Evolutionary conservation across 2,329 filamentous ascomycete genomes (phyloP).

Genomic region (Chaetothyriales sp.): DNA sequence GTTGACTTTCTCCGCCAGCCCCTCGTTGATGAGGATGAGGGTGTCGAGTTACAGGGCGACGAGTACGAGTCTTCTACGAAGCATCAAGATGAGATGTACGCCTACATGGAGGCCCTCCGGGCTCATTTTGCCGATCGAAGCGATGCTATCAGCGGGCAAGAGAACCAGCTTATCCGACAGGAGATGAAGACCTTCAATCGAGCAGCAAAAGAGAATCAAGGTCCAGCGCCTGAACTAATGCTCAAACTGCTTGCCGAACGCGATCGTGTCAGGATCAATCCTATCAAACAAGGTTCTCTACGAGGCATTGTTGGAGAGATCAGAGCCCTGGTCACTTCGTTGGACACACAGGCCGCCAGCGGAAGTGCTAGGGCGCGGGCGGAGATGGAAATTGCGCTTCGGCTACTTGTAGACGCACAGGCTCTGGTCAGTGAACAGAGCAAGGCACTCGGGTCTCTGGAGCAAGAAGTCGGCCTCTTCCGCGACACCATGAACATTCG

Average conservation of each 20-base stretch:
- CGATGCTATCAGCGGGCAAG: conserved; percentile 60
- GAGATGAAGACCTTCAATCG: conserved; percentile 52
- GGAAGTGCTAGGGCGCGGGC: conserved; percentile 43
- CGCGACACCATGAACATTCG: conserved; percentile 69
- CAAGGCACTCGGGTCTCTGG: conserved; percentile 37
- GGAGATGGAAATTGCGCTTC: conserved; percentile 53
- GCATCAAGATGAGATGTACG: conserved; percentile 76
- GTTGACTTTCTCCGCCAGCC: conserved; percentile 58
- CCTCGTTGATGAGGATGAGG: conserved; percentile 69
- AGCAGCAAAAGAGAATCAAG: conserved; percentile 49
- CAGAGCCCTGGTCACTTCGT: conserved; percentile 46
- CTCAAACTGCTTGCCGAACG: conserved; percentile 35
- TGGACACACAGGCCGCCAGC: conserved; percentile 44
- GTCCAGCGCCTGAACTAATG: conserved; percentile 57
- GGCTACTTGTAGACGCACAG: conserved; percentile 48
- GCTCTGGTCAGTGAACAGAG: conserved; percentile 38
- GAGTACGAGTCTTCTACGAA: conserved; percentile 82
- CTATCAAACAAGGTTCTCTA: conserved; percentile 47
- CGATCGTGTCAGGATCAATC: conserved; percentile 30
- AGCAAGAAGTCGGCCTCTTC: conserved; percentile 61
- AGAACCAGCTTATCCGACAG: conserved; percentile 60
- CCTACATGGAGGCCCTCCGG: conserved; percentile 67
- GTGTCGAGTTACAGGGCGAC: conserved; percentile 66
- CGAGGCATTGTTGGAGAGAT: conserved; percentile 57
- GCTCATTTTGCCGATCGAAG: conserved; percentile 66